Conservation (phyloP, 345 rosid genomes). For the Eucalyptus marginata region DNA sequence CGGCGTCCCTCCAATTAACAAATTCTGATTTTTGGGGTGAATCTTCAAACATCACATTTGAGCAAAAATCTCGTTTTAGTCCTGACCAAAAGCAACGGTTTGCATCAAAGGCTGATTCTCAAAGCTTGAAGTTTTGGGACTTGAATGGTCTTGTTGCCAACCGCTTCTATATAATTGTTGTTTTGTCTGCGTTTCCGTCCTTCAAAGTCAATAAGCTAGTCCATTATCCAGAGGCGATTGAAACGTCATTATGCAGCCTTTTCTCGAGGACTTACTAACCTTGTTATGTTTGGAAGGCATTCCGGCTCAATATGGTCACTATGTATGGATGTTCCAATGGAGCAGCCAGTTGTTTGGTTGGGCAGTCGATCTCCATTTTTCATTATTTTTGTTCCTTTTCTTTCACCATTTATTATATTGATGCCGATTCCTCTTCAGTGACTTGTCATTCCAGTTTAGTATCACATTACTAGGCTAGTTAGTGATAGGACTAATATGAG, state of each 20-base stretch:
- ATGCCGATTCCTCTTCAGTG: not conserved
- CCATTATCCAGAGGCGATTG: not conserved
- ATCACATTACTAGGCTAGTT: not conserved
- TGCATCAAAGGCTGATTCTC: not conserved
- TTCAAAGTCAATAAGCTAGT: too few relatives aligned
- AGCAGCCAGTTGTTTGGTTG: not conserved
- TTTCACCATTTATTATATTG: not conserved
- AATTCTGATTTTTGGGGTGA: not conserved
- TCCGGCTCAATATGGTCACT: not conserved
- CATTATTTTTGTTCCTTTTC: not conserved
- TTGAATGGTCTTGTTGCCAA: not conserved
- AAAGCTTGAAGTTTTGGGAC: not conserved
- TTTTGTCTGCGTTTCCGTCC: not conserved
- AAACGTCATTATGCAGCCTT: not conserved
- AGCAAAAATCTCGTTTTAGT: not conserved
- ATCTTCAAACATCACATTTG: not conserved
- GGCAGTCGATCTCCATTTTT: not conserved
- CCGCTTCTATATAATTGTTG: not conserved
- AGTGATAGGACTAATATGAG: too few relatives aligned
- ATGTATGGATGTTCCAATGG: not conserved
- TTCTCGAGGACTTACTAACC: not conserved
- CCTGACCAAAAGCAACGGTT: not conserved
- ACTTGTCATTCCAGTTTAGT: constrained; percentile 36
- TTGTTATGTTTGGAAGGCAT: not conserved
- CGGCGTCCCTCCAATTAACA: not conserved